These are phyloP conservation scores for Fusarium udum DNA, from an alignment of 2,329 filamentous ascomycete genomes.

Conservation along the genomic window DNA sequence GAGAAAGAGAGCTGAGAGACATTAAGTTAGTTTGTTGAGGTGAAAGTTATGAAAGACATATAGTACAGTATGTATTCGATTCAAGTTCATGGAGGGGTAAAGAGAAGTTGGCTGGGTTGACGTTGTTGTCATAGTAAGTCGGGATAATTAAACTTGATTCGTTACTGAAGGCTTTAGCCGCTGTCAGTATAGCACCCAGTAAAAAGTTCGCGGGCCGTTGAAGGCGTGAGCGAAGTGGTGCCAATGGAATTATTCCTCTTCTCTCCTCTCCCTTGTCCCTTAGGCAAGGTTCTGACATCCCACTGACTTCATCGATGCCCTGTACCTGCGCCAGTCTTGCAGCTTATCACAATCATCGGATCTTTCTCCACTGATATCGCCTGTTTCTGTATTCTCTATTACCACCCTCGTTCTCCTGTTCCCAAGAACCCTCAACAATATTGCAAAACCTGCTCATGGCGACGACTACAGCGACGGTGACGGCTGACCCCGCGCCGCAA, in stretches of 20 bases:
- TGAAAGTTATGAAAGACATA: neutral
- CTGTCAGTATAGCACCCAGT: constrained; percentile 26
- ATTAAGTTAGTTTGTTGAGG: constrained; percentile 9
- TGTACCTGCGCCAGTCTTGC: constrained; percentile 39
- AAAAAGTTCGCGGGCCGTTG: constrained; percentile 37
- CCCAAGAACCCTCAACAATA: constrained; percentile 7
- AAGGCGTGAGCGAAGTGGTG: constrained; percentile 23
- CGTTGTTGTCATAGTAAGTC: neutral
- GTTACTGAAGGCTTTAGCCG: constrained; percentile 10
- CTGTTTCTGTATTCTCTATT: constrained; percentile 6
- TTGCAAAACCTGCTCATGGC: neutral
- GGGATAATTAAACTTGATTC: constrained; percentile 28
- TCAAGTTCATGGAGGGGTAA: constrained; percentile 2
- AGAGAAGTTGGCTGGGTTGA: constrained; percentile 8
- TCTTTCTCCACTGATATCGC: constrained; percentile 14
- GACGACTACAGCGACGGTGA: constrained; percentile 28
- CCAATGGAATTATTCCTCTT: constrained; percentile 24
- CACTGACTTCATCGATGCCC: constrained; percentile 34
- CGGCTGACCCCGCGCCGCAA: constrained; percentile 33
- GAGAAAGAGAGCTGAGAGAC: neutral
- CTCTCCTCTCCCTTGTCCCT: constrained; percentile 3
- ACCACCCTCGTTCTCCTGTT: neutral
- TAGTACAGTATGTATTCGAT: neutral
- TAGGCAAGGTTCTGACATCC: constrained; percentile 9
- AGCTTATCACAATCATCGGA: constrained; percentile 32